Base-by-base conservation (phyloP, 1,284 basidiomycete genomes). In the Boletellus sp. region DNA sequence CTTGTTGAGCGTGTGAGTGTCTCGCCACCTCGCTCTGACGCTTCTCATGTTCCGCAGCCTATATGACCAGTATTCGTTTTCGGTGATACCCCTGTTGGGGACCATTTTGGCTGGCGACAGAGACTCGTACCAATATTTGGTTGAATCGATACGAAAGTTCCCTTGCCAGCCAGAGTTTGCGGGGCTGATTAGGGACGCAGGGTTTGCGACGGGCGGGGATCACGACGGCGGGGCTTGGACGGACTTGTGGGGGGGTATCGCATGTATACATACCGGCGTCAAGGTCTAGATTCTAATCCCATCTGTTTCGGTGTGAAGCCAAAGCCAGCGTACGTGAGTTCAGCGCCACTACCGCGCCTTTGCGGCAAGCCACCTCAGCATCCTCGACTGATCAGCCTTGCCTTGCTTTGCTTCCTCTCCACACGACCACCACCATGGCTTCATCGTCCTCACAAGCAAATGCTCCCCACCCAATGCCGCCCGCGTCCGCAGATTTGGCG, bases 21-120 rank as follows among this genome's bases (percentile, higher is more conserved):
- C 18, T 44, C 21, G 39, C 53, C 49, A 3, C n/a, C 44, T 18
- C 42, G 40, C 43, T 15, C 21, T 41, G 40, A 39, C 45, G 24
- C 1, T 36, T 49, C 52, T 58, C 47, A 68, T 43, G 5, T 33
- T 55, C 42, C 12, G 15, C 66, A 97, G 95, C 57, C 58, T 91
- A 4, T 99, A 99, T 73, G 89, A 94, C 61, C 87, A 93, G 61
- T 99, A 97, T 71, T 98, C 96, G 12, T 99, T 99, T 81, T 86
- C 90, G 6, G 82, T 98, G 53, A 95, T 99, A 63, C 97, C 97
- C 5, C 79, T 97, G 19, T 73, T 99, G 39, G 97, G 97, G 22
- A 95, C 94, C 47, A 88, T 99, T 62, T 78, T 99, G n/a, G 92
- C 95, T 8, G 91, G 91, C 4, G 96, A 99, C 71, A 82, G 95